Conservation (phyloP, 768 basidiomycete genomes). For the Crepidotus variabilis region DNA sequence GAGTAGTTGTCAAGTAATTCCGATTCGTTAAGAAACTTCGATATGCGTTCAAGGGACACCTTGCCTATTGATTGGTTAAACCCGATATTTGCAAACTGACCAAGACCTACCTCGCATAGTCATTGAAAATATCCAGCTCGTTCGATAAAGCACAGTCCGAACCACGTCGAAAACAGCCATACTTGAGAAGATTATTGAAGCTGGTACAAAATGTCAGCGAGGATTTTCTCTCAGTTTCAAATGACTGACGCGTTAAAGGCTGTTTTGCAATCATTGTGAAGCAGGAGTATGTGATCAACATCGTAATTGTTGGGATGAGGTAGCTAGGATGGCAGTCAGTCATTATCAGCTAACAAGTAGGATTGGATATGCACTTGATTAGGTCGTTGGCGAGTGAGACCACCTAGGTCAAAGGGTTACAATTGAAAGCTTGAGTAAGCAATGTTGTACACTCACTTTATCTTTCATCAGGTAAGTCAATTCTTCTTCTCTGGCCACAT, state of each 20-base stretch:
- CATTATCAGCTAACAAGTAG: neutral
- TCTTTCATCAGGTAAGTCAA: conserved; percentile 50
- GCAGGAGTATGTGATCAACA: conserved; percentile 60
- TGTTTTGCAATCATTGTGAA: conserved; percentile 47
- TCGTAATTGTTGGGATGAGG: conserved; percentile 58
- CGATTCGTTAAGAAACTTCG: conserved; percentile 38
- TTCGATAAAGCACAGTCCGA: conserved; percentile 44
- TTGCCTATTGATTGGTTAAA: conserved; percentile 28
- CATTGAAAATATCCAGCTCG: conserved; percentile 22
- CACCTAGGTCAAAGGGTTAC: conserved; percentile 1
- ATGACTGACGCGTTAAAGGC: conserved; percentile 27
- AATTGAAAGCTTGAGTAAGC: neutral
- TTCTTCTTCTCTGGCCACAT: conserved; percentile 59
- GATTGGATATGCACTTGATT: neutral
- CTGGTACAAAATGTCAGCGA: conserved; percentile 16
- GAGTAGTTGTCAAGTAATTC: conserved; percentile 44
- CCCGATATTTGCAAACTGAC: neutral
- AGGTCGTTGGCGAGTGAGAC: conserved; percentile 7
- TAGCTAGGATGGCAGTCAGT: conserved; percentile 30
- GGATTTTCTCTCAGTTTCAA: neutral
- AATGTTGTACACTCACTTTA: conserved; percentile 27
- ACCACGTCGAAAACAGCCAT: conserved; percentile 64
- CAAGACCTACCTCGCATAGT: conserved; percentile 12
- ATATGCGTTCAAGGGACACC: conserved; percentile 57
- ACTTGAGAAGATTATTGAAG: conserved; percentile 47